Evolutionary conservation across 1,284 basidiomycete genomes (phyloP).

Genomic region (Leccinum colubrinum): DNA sequence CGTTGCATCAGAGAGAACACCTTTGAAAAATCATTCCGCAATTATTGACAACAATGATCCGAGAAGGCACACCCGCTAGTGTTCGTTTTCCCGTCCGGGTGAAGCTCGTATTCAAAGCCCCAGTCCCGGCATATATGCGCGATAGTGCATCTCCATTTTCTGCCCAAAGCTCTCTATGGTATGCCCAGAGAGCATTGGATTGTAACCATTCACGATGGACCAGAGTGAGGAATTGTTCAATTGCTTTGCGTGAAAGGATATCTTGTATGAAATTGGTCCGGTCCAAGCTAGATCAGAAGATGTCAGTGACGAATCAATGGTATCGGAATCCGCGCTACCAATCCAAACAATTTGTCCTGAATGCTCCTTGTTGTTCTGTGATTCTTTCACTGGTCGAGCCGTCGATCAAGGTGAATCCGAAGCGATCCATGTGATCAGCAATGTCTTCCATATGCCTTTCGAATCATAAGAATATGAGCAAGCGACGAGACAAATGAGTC

Average conservation of each 20-base stretch:
- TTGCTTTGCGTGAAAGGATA: slow-evolving; percentile 75
- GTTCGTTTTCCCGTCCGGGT: slow-evolving; percentile 94
- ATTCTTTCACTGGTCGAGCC: slow-evolving; percentile 63
- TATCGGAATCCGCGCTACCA: slow-evolving; percentile 53
- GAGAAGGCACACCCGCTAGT: slow-evolving; percentile 58
- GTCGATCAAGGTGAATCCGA: slow-evolving; percentile 86
- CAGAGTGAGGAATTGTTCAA: slow-evolving; percentile 73
- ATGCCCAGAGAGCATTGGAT: slow-evolving; percentile 72
- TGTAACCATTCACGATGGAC: slow-evolving; percentile 75
- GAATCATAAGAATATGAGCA: slow-evolving; percentile 11
- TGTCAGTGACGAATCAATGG: slow-evolving; percentile 2
- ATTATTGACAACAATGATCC: neutral
- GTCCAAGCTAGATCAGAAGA: slow-evolving; percentile 64
- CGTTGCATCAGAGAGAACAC: slow-evolving; percentile 92
- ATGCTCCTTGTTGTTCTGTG: slow-evolving; percentile 85
- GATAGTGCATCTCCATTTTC: slow-evolving; percentile 92
- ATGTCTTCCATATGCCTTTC: slow-evolving; percentile 61
- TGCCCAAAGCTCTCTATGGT: slow-evolving; percentile 94
- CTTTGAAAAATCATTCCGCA: slow-evolving; percentile 34
- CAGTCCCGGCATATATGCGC: slow-evolving; percentile 95
- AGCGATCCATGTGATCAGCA: slow-evolving; percentile 68
- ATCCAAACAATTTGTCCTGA: slow-evolving; percentile 94
- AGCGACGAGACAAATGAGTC: slow-evolving; percentile 18
- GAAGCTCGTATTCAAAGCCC: slow-evolving; percentile 94
- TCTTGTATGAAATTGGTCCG: slow-evolving; percentile 99